Percentiles rank a stretch among this genome's conserved stretches.
Evolutionary conservation across 1,139 yeast genomes (phyloP).

Genomic region (Suhomyces kunorum): DNA sequence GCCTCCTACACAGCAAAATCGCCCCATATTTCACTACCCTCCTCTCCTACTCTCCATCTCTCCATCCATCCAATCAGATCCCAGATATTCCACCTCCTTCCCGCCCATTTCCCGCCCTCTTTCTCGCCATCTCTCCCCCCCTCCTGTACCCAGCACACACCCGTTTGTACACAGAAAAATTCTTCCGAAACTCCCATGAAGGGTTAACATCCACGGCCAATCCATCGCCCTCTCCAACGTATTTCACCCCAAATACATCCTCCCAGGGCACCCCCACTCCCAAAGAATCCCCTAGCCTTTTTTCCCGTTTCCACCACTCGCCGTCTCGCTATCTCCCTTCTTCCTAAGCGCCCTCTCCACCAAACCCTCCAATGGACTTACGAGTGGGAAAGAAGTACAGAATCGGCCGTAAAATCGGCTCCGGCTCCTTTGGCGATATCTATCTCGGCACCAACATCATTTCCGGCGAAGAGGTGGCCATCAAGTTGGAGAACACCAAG

Average conservation of each 20-base stretch:
- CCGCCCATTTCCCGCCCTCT: background rate
- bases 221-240: background rate
- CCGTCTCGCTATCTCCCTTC: background rate
- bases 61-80: background rate
- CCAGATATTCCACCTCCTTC: background rate
- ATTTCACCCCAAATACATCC: background rate
- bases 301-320: background rate
- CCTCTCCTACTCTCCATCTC: background rate
- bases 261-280: background rate
- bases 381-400: constrained; percentile 95
- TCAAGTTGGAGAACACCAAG: constrained; percentile 83
- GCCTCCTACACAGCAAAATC: background rate
- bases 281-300: no score
- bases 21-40: background rate
- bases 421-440: constrained; percentile 97
- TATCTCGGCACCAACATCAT: constrained; percentile 91
- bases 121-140: background rate
- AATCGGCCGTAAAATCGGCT: constrained; percentile 93
- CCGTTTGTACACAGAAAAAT: constrained; percentile 11
- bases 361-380: constrained; percentile 55
- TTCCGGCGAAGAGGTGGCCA: constrained; percentile 96
- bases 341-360: background rate
- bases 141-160: background rate
- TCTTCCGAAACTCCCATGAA: constrained; percentile 6
- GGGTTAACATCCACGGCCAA: background rate